A percentile compares a stretch with the other conserved stretches of the same genome.
Evolutionary conservation across 257 asterid species (phyloP).

Genomic region (Przewalskia tangutica): DNA sequence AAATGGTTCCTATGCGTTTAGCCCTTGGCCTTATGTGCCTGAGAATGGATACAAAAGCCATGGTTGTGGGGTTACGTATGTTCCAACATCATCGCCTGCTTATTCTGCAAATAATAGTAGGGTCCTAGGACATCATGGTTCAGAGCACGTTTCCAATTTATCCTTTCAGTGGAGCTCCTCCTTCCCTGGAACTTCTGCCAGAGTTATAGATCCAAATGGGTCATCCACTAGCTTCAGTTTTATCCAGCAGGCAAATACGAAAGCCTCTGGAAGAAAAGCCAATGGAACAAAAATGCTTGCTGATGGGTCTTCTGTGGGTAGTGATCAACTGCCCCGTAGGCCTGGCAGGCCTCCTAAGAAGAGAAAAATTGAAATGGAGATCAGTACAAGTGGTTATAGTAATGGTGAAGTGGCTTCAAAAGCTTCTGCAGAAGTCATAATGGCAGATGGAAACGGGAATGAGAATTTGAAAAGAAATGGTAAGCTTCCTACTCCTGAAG

Average conservation of each 20-base stretch:
- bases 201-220: constrained; percentile 49
- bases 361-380: constrained; percentile 46
- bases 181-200: constrained; percentile 38
- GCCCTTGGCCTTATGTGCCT: constrained; percentile 47
- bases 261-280: constrained; percentile 32
- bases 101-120: constrained; percentile 50
- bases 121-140: constrained; percentile 42
- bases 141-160: constrained; percentile 56
- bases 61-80: constrained; percentile 43
- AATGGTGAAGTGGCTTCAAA: constrained; percentile 25
- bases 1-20: constrained; percentile 57
- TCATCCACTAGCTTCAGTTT: constrained; percentile 38
- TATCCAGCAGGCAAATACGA: constrained; percentile 38
- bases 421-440: constrained; percentile 27
- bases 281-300: constrained; percentile 34
- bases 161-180: constrained; percentile 64
- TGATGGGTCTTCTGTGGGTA: constrained; percentile 26
- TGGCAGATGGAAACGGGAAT: constrained; percentile 38
- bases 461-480: constrained; percentile 29
- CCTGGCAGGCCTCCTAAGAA: constrained; percentile 82
- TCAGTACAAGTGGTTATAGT: constrained; percentile 19
- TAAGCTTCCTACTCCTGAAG: constrained; percentile 38
- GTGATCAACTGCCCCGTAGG: constrained; percentile 40
- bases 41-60: constrained; percentile 54
- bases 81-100: constrained; percentile 45